Evolutionary conservation across 768 basidiomycete genomes (phyloP), one percentile per base, ranked within the genome.

Genomic region (Podaxis rugospora): DNA sequence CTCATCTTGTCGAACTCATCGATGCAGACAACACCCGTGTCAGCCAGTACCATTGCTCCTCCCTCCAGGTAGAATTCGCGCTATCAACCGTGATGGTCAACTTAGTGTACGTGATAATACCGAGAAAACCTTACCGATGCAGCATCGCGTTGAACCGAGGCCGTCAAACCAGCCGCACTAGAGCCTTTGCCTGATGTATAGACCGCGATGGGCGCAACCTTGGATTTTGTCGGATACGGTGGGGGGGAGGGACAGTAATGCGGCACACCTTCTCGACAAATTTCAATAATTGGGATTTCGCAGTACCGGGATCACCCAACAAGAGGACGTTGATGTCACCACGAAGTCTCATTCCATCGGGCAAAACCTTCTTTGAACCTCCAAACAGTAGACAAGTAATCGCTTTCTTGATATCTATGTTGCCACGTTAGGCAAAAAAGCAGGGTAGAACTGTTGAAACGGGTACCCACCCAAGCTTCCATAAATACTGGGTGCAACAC

Each of bases 1-100:
- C 96, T 82, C 97, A 99, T 99, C 79, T 99, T 99, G 76, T 99
- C 97, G 67, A 99, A 99, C 72, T 99, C 97, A 67, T 99, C 97
- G 69, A 99, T 99, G 69, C 97, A 98, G 40, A 98, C 97, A 13
- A 99, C 95, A 28, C 97, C 97, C 11, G 92, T 92, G 71, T 99
- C 97, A 1, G 97, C 97, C 39, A 98, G 85, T 5, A 99, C 97
- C 97, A 99, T 98, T 1, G 97, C 97, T 23, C 97, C 97, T 6
- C 97, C 97, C 79, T 99, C 97, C 5, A 99, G 83, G 75, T 97
- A 98, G 74, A 99, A 98, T 72, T 99, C 97, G 49, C 97, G 86
- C 95, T 98, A 63, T 11, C 23, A 18, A 21, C 7, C 32, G 32
- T 18, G 18, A 62, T 62, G 65, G 59, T 61, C 11, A 62, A 42